Conservation (phyloP, 1,284 basidiomycete genomes). For the Bondarzewia mesenterica region DNA sequence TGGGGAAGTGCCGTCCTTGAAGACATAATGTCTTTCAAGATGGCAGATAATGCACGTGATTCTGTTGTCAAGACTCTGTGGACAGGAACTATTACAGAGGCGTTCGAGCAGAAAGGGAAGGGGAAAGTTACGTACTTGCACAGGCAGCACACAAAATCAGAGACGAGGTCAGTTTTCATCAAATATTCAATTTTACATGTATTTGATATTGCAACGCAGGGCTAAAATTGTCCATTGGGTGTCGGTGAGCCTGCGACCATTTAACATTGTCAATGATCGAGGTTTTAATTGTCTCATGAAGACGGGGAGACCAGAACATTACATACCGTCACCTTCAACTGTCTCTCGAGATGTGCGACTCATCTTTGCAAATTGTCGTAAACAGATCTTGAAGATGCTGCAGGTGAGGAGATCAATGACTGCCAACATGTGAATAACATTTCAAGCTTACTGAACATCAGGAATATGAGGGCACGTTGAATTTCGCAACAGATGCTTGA, state of each 20-base stretch:
- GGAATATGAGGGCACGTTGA: constrained; percentile 11
- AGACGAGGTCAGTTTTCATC: constrained; percentile 3
- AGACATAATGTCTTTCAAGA: too few relatives aligned
- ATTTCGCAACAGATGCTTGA: constrained; percentile 24
- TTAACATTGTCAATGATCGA: constrained; percentile 13
- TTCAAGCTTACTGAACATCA: too few relatives aligned
- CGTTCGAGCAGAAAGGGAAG: constrained; percentile 14
- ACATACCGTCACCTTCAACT: constrained; percentile 13
- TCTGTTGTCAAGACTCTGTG: too few relatives aligned
- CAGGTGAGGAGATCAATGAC: too few relatives aligned
- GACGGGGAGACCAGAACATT: constrained; percentile 15
- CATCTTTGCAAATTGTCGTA: neutral
- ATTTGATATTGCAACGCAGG: neutral
- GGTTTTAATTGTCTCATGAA: constrained; percentile 16
- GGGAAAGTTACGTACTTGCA: constrained; percentile 4
- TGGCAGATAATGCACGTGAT: constrained; percentile 14
- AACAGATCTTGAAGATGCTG: constrained; percentile 1
- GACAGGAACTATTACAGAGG: constrained; percentile 18
- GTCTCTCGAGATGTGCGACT: constrained; percentile 11
- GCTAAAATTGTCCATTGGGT: constrained; percentile 14
- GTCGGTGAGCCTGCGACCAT: constrained; percentile 10
- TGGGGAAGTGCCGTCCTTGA: too few relatives aligned
- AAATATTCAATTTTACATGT: neutral
- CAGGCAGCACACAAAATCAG: neutral
- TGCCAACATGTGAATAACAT: constrained; percentile 11